phyloP scores from a whole-genome alignment of 2,329 filamentous ascomycete species.

The Clarireedia paspali region DNA sequence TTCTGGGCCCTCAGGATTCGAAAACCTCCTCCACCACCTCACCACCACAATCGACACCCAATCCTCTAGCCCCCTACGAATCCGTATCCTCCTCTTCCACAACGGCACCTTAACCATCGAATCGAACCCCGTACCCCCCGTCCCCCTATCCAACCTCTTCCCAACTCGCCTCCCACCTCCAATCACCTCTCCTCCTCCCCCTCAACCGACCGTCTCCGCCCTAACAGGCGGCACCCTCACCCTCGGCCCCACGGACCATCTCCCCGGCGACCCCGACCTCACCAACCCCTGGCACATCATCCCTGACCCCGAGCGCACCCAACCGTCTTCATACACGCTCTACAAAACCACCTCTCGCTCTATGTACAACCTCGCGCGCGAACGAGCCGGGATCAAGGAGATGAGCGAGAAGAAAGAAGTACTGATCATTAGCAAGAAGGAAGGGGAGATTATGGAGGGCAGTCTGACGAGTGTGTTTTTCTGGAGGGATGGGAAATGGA shows the following conservation, averaged over 20 bases:
- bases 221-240: slow-evolving; percentile 25
- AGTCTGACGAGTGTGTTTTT: slow-evolving; percentile 80
- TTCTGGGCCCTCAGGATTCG: slow-evolving; percentile 39
- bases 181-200: slow-evolving; percentile 7
- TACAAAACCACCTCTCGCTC: slow-evolving; percentile 76
- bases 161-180: slow-evolving; percentile 47
- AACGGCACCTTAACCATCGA: slow-evolving; percentile 41
- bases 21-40: slow-evolving; percentile 35
- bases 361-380: slow-evolving; percentile 64
- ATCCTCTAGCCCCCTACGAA: slow-evolving; percentile 34
- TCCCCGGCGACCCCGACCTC: slow-evolving; percentile 21
- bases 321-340: slow-evolving; percentile 57
- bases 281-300: slow-evolving; percentile 2
- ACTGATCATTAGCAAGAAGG: slow-evolving; percentile 55
- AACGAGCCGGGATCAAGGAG: slow-evolving; percentile 46
- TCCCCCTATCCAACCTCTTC: slow-evolving; percentile 46
- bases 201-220: slow-evolving; percentile 19
- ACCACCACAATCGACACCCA: slow-evolving; percentile 22
- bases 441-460: slow-evolving; percentile 72
- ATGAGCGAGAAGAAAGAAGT: slow-evolving; percentile 56
- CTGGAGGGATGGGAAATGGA: slow-evolving; percentile 64
- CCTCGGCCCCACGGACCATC: slow-evolving; percentile 16
- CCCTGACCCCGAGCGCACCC: slow-evolving; percentile 34
- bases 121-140: slow-evolving; percentile 30
- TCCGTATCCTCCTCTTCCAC: slow-evolving; percentile 48